Evolutionary conservation across 164 flowering plant species (phyloP), one percentile per base, ranked within the genome.

Genomic region (Stephania japonica): DNA sequence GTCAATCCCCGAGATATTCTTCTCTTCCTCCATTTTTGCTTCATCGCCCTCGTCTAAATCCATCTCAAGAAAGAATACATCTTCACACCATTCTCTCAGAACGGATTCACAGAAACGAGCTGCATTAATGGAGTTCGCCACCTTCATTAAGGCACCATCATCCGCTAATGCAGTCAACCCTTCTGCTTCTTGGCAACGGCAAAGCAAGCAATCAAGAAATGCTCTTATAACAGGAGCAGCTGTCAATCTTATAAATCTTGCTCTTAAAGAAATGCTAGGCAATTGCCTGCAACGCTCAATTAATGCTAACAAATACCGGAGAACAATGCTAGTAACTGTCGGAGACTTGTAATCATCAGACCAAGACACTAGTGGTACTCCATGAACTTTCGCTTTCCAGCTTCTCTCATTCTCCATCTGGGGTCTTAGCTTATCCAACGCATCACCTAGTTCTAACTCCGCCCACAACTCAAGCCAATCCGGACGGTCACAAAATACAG

Each of bases 381-480:
- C 88, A 61, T 84, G 85, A 72, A 82, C 75, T 80, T 84, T 86
- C 43, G n/a, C 76, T 18, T 78, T 85, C 99, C 98, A 96, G 77
- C 76, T 86, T 71, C 84, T 86, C 75, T 85, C 93, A 77, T 92
- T 80, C 75, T 85, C 94, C 53, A 86, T 69, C 65, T 86, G 89
- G 71, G 81, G 79, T 67, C 88, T 89, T 75, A 93, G 74, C 81
- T 93, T 91, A 70, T 85, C 84, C 23, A 86, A 77, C 0, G 73
- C 65, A 23, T 92, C 95, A 73, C 69, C 69, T 24, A 86, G 87
- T 84, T 93, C 99, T 73, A 93, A 85, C 74, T 89, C 85, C 26
- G 95, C 90, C 99, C 98, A 96, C 73, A 89, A 69, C 72, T 93
- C 91, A 75, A 96, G 93, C 99, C 99, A 96, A 80, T 90, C 98